phyloP scores from a whole-genome alignment of 1,284 basidiomycete genomes.

The Cutaneotrichosporon sp. region DNA sequence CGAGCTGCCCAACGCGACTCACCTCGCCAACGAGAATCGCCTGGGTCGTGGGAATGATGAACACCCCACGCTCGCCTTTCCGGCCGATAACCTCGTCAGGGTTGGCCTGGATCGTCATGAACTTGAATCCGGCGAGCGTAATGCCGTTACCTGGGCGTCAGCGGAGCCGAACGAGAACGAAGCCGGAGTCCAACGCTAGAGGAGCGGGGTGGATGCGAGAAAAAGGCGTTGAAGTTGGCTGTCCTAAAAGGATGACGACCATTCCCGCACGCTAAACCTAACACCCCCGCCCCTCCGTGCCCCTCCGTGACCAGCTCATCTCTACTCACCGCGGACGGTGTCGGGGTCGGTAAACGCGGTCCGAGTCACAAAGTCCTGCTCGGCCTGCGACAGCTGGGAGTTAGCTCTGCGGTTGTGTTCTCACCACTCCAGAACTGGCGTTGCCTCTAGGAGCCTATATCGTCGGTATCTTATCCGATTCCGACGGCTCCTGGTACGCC shows the following conservation, averaged over 20 bases:
- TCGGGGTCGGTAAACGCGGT: constrained; percentile 55
- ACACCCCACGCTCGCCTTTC: constrained; percentile 67
- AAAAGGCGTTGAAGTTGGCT: too few species aligned
- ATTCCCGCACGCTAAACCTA: background rate
- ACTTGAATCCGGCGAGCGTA: constrained; percentile 70
- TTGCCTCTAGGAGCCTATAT: too few species aligned
- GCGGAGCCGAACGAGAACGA: background rate
- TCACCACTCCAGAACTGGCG: background rate
- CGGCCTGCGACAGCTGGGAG: constrained; percentile 63
- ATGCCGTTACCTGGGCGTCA: constrained; percentile 57
- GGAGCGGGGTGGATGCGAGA: background rate
- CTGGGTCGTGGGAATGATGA: constrained; percentile 82
- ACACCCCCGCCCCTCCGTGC: background rate
- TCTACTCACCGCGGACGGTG: constrained; percentile 49
- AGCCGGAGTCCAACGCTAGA: too few species aligned
- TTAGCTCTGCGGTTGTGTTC: constrained; percentile 9
- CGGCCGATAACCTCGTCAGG: constrained; percentile 69
- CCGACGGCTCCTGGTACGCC: too few species aligned
- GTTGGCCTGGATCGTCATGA: constrained; percentile 64
- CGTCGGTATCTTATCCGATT: too few species aligned
- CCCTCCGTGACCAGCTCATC: too few species aligned
- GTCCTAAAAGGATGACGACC: too few species aligned
- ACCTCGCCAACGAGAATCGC: constrained; percentile 73
- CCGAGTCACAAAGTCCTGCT: constrained; percentile 64
- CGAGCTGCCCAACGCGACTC: too few species aligned